Base-by-base conservation (phyloP, 345 rosid genomes). In the Ailanthus altissimus region DNA sequence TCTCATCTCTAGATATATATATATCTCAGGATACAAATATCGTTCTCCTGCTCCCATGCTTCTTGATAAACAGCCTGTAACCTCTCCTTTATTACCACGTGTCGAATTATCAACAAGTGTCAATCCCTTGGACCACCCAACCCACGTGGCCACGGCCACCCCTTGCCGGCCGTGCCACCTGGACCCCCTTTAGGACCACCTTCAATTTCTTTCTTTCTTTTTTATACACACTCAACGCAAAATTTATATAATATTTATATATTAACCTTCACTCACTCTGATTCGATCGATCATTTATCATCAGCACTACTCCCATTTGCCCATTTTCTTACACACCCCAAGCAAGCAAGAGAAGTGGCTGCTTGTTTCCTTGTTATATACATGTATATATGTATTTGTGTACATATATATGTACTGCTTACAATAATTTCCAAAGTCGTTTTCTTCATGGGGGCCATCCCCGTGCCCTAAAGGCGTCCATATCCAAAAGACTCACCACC, bases 161-260 rank as follows among this genome's bases (percentile, higher is more conserved):
- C 86, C 51, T 76, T 84, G 90, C 82, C 87, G 83, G 89, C 72
- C 54, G 46, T 70, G 91, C 88, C 91, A 83, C 82, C 46, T 75
- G 83, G 89, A 81, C 77, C 89, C 77, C 78, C 32, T 36, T 56
- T 8, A 70, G 86, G 90, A 87, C 90, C 90, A 87, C 88, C 20
- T 11, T 23, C 15, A 5, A 32, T 2, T 15, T n/a, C 42, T 32
- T 36, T 62, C 45, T 5, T 7, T n/a, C n/a, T n/a, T n/a, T n/a
- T n/a, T n/a, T n/a, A n/a, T n/a, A n/a, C n/a, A n/a, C n/a, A n/a
- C n/a, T n/a, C n/a, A n/a, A n/a, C n/a, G n/a, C n/a, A n/a, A n/a
- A n/a, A n/a, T n/a, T n/a, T n/a, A n/a, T n/a, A n/a, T n/a, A n/a
- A n/a, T n/a, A n/a, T n/a, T n/a, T n/a, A n/a, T n/a, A n/a, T n/a